Percentiles rank a stretch among this genome's conserved stretches.
Evolutionary conservation across 768 basidiomycete genomes (phyloP).

Genomic region (Termitomyces heimii): DNA sequence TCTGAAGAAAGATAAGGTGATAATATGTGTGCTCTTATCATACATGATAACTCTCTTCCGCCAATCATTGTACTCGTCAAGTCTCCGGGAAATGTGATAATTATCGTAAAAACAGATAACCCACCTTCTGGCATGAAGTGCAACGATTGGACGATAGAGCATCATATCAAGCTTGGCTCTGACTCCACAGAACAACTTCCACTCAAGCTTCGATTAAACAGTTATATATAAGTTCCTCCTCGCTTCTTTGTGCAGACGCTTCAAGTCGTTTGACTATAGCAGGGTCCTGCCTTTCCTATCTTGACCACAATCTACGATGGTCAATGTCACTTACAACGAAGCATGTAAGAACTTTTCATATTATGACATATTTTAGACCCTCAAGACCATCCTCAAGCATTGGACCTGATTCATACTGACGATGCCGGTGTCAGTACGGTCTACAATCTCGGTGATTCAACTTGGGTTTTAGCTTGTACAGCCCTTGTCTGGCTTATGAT

Average conservation of each 20-base stretch:
- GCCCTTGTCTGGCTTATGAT: slow-evolving; percentile 83
- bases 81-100: neutral
- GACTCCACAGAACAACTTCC: neutral
- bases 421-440: slow-evolving; percentile 21
- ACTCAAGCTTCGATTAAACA: neutral
- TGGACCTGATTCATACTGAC: slow-evolving; percentile 24
- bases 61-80: neutral
- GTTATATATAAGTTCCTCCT: neutral
- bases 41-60: neutral
- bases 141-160: neutral
- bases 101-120: neutral
- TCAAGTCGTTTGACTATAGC: neutral
- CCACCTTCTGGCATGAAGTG: neutral
- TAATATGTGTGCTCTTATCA: neutral
- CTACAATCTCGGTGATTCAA: slow-evolving; percentile 44
- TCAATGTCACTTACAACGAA: neutral
- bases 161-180: neutral
- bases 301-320: neutral
- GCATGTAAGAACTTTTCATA: neutral
- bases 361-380: neutral
- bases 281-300: neutral
- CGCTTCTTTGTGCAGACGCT: neutral
- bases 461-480: slow-evolving; percentile 57
- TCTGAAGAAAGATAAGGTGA: neutral
- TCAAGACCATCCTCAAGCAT: slow-evolving; percentile 19